phyloP scores from a whole-genome alignment of 495 filamentous ascomycete species.

The Neurospora sp. region DNA sequence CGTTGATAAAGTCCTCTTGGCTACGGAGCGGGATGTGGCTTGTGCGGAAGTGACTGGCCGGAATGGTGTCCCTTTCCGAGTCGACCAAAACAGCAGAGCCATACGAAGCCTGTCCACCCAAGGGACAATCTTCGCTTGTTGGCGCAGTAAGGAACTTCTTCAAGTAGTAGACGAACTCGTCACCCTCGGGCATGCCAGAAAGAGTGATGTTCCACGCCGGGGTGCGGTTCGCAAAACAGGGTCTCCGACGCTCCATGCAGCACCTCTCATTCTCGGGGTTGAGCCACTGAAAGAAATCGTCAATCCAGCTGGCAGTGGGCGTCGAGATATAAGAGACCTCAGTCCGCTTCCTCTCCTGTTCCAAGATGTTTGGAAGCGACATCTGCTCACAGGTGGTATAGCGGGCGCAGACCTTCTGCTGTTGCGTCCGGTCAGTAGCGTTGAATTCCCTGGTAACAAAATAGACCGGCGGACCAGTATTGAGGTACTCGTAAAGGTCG shows the following conservation, averaged over 20 bases:
- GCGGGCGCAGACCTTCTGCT: constrained; percentile 81
- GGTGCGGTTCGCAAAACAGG: constrained; percentile 67
- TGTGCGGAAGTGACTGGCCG: constrained; percentile 84
- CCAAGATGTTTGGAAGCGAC: constrained; percentile 78
- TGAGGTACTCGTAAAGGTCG: constrained; percentile 86
- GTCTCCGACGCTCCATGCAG: constrained; percentile 53
- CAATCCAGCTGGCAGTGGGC: constrained; percentile 90
- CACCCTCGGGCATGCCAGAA: constrained; percentile 80
- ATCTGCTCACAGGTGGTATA: constrained; percentile 78
- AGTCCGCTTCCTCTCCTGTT: constrained; percentile 83
- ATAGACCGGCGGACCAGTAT: constrained; percentile 86
- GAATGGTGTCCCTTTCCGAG: constrained; percentile 47
- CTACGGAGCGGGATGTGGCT: constrained; percentile 73
- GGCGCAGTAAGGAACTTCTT: constrained; percentile 72
- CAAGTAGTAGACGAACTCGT: constrained; percentile 79
- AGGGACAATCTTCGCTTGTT: constrained; percentile 71
- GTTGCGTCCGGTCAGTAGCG: constrained; percentile 57
- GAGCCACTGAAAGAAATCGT: constrained; percentile 93
- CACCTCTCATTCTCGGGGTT: constrained; percentile 76
- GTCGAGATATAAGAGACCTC: constrained; percentile 87
- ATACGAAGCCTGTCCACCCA: constrained; percentile 83
- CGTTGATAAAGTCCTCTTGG: constrained; percentile 88
- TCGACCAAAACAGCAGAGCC: constrained; percentile 78
- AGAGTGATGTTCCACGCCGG: constrained; percentile 83
- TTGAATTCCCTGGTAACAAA: constrained; percentile 83